Conservation (phyloP, 257 asterid genomes). For the Thymus quinquecostatus region DNA sequence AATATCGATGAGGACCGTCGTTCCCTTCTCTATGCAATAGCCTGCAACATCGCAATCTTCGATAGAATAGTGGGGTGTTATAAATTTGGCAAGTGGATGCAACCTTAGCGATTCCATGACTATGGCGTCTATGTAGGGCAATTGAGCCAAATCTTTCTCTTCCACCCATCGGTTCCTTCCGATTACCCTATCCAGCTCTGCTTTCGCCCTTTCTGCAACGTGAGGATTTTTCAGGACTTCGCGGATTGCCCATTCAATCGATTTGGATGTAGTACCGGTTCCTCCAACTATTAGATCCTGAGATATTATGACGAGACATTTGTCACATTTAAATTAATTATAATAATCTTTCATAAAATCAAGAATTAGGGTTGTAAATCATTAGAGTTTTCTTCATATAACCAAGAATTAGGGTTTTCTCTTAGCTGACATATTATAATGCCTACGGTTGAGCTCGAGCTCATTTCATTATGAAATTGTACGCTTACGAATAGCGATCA, state of each 20-base stretch:
- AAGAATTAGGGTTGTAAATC: not conserved
- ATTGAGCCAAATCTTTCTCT: conserved; percentile 29
- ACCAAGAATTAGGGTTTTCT: not conserved
- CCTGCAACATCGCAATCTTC: conserved; percentile 39
- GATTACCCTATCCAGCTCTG: conserved; percentile 36
- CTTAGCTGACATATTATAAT: too few relatives aligned
- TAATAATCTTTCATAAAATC: too few relatives aligned
- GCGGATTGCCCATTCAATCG: conserved; percentile 31
- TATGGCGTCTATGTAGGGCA: conserved; percentile 42
- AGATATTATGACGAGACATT: not conserved
- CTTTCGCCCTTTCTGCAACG: conserved; percentile 25
- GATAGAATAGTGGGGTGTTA: conserved; percentile 31
- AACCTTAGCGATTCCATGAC: conserved; percentile 36
- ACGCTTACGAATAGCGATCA: too few relatives aligned
- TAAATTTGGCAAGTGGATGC: conserved; percentile 34
- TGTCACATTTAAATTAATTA: too few relatives aligned
- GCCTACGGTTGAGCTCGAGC: too few relatives aligned
- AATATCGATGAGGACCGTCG: conserved; percentile 25
- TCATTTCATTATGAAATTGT: too few relatives aligned
- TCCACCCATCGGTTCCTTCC: conserved; percentile 41
- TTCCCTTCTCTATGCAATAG: conserved; percentile 34
- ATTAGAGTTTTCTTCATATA: not conserved
- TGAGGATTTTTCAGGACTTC: conserved; percentile 21
- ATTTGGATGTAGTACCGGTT: conserved; percentile 25
- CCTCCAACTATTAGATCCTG: conserved; percentile 35